A percentile compares a stretch with the other conserved stretches of the same genome.
These are phyloP conservation scores for Dioszegia hungarica DNA, from an alignment of 768 basidiomycete genomes.

Conservation along the genomic window DNA sequence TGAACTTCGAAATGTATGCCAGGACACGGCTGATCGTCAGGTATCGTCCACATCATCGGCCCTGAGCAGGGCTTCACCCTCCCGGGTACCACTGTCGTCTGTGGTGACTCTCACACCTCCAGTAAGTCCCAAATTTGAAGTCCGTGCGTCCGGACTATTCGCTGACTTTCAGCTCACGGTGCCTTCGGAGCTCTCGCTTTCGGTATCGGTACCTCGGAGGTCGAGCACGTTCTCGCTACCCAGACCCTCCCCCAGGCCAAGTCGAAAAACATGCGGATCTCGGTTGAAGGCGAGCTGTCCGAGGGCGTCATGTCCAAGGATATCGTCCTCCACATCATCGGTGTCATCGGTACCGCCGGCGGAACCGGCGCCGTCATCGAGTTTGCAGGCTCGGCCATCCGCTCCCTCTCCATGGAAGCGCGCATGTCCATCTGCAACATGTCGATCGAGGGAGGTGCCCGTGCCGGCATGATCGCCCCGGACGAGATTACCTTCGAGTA, in stretches of 20 bases:
- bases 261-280: slow-evolving; percentile 87
- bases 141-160: no score
- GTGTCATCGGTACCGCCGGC: slow-evolving; percentile 85
- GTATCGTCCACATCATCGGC: slow-evolving; percentile 82
- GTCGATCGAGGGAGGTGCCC: slow-evolving; percentile 66
- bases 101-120: slow-evolving; percentile 89
- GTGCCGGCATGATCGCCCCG: slow-evolving; percentile 88
- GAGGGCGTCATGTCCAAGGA: slow-evolving; percentile 84
- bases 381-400: slow-evolving; percentile 83
- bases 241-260: slow-evolving; percentile 83
- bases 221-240: slow-evolving; percentile 89
- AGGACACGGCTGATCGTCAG: slow-evolving; percentile 48
- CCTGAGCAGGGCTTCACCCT: slow-evolving; percentile 88
- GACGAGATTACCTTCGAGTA: slow-evolving; percentile 83
- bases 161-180: slow-evolving; percentile 62
- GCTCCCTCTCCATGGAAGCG: slow-evolving; percentile 80
- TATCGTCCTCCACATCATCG: slow-evolving; percentile 84
- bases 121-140: slow-evolving; percentile 65
- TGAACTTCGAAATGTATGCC: not conserved
- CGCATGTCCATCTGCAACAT: slow-evolving; percentile 76
- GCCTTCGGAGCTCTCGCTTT: slow-evolving; percentile 90
- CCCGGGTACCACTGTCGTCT: slow-evolving; percentile 59
- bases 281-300: slow-evolving; percentile 71
- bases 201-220: slow-evolving; percentile 89
- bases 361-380: slow-evolving; percentile 89